These are phyloP conservation scores for Epicoccum sorghinum DNA, from an alignment of 2,329 filamentous ascomycete species.

Conservation along the genomic window DNA sequence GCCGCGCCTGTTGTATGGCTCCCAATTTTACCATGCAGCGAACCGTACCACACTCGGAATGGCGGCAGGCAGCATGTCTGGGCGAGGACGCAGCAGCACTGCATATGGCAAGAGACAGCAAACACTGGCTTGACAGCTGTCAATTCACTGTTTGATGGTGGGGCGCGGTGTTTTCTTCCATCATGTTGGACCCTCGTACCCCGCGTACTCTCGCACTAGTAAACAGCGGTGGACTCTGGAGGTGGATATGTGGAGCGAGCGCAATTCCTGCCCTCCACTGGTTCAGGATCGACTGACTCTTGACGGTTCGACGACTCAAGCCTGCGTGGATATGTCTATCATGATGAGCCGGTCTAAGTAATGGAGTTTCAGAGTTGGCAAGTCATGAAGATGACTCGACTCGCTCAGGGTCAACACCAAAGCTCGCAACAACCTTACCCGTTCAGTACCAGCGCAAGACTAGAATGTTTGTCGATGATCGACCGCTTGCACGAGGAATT, in stretches of 20 bases:
- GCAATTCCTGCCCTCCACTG: constrained; percentile 1
- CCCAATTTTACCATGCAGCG: constrained; percentile 29
- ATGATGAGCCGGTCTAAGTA: background rate
- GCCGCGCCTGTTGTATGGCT: constrained; percentile 31
- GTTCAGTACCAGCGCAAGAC: constrained; percentile 4
- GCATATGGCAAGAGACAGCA: background rate
- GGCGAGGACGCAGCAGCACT: constrained; percentile 15
- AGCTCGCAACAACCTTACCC: constrained; percentile 4
- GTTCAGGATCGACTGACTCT: background rate
- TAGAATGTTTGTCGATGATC: background rate
- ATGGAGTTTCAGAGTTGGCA: background rate
- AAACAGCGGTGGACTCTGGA: constrained; percentile 5
- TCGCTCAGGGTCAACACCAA: background rate
- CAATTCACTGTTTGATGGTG: constrained; percentile 12
- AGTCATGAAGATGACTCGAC: background rate
- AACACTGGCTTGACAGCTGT: constrained; percentile 17
- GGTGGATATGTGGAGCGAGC: constrained; percentile 3
- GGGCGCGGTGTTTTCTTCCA: constrained; percentile 6
- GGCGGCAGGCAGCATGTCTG: constrained; percentile 20
- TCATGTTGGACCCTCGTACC: constrained; percentile 9
- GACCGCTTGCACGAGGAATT: background rate
- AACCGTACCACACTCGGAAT: constrained; percentile 25
- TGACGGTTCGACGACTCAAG: background rate
- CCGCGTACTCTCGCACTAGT: constrained; percentile 10
- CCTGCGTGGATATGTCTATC: background rate